phyloP scores from a whole-genome alignment of 345 rosid species.

The Camelina laxa region DNA sequence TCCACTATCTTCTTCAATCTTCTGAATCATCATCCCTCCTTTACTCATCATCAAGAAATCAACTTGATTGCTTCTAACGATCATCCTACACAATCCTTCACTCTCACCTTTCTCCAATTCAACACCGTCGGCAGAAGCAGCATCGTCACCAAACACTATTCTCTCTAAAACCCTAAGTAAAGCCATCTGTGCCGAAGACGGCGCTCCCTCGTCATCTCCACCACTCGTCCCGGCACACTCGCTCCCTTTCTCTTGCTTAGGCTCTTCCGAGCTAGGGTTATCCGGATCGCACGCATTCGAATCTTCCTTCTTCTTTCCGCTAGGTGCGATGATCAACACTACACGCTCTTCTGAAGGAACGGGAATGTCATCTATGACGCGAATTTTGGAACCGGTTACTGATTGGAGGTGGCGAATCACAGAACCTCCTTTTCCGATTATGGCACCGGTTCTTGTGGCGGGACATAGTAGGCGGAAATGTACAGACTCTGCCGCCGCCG shows the following conservation, averaged over 20 bases:
- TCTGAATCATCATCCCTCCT: constrained; percentile 62
- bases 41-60: constrained; percentile 51
- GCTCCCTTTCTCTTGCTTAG: constrained; percentile 31
- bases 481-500: constrained; percentile 32
- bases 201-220: constrained; percentile 40
- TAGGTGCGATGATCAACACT: constrained; percentile 44
- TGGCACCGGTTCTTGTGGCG: constrained; percentile 45
- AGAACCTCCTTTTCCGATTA: constrained; percentile 54
- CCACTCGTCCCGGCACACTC: constrained; percentile 24
- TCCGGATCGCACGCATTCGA: constrained; percentile 20
- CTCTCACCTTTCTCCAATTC: constrained; percentile 49
- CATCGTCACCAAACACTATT: constrained; percentile 59
- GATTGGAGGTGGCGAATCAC: constrained; percentile 53
- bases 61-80: constrained; percentile 56
- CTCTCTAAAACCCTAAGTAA: constrained; percentile 68
- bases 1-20: constrained; percentile 58
- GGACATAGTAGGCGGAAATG: constrained; percentile 53
- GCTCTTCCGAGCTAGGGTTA: constrained; percentile 29
- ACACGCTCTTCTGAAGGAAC: constrained; percentile 52
- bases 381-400: constrained; percentile 50
- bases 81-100: constrained; percentile 57
- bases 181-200: constrained; percentile 58
- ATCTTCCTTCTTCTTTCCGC: constrained; percentile 29
- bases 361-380: constrained; percentile 53
- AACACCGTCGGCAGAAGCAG: constrained; percentile 35